Percentiles rank a stretch among this genome's conserved stretches.
Conservation (phyloP, 768 basidiomycete species). For the Pleurotus tuoliensis region DNA sequence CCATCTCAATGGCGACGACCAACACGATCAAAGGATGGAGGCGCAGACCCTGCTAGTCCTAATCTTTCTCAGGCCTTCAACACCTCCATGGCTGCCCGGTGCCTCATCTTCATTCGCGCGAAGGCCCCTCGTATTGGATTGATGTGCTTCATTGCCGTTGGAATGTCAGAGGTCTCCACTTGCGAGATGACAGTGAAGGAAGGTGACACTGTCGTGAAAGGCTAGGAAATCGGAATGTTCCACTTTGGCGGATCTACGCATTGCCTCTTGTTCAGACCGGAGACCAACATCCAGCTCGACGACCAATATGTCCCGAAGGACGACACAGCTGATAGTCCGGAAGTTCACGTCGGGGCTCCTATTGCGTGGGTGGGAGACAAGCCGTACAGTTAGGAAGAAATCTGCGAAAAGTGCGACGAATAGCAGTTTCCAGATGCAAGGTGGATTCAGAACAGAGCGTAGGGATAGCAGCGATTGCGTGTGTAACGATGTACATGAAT, state of each 20-base stretch:
- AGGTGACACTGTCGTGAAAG: slow-evolving; percentile 42
- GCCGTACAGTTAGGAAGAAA: neutral
- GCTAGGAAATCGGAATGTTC: slow-evolving; percentile 59
- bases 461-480: too few relatives aligned
- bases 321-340: neutral
- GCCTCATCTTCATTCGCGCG: slow-evolving; percentile 52
- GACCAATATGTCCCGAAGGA: neutral
- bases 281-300: slow-evolving; percentile 11
- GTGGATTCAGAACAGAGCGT: too few relatives aligned
- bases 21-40: neutral
- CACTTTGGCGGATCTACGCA: slow-evolving; percentile 61
- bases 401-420: too few relatives aligned
- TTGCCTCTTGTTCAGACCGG: slow-evolving; percentile 38
- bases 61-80: slow-evolving; percentile 36
- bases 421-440: too few relatives aligned
- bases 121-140: slow-evolving; percentile 49
- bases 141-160: slow-evolving; percentile 54
- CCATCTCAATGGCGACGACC: too few relatives aligned
- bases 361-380: slow-evolving; percentile 4
- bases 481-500: too few relatives aligned
- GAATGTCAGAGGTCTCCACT: slow-evolving; percentile 64
- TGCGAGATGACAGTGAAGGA: slow-evolving; percentile 44
- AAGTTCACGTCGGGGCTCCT: neutral
- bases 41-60: slow-evolving; percentile 11
- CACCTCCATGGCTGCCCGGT: slow-evolving; percentile 42